These are phyloP conservation scores for Trichoderma sp. DNA, from an alignment of 2,329 filamentous ascomycete species.

Conservation along the genomic window DNA sequence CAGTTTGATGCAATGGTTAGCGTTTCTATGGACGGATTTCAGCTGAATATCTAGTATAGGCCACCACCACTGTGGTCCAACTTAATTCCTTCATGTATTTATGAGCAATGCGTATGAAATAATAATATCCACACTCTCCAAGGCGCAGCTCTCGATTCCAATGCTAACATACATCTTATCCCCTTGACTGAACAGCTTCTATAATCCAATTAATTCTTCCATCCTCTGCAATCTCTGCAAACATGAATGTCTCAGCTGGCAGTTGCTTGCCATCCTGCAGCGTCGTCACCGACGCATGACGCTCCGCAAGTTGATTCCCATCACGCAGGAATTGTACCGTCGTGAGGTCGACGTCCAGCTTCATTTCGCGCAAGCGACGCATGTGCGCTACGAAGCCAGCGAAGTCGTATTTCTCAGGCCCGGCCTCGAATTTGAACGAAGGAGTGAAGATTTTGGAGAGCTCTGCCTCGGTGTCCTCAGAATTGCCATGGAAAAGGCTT, in stretches of 20 bases:
- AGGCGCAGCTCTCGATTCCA: not conserved
- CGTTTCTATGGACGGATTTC: slow-evolving; percentile 11
- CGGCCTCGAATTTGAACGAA: not conserved
- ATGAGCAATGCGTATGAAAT: not conserved
- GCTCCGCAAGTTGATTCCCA: slow-evolving; percentile 16
- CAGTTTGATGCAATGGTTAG: slow-evolving; percentile 15
- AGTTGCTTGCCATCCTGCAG: slow-evolving; percentile 6
- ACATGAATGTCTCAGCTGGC: slow-evolving; percentile 18
- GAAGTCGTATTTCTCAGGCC: slow-evolving; percentile 8
- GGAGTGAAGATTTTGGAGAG: slow-evolving; percentile 13
- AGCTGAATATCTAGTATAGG: not conserved
- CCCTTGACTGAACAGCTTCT: slow-evolving; percentile 3
- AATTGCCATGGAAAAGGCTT: slow-evolving; percentile 17
- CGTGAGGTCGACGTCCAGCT: slow-evolving; percentile 11
- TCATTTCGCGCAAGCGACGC: slow-evolving; percentile 16
- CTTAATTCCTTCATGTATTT: not conserved
- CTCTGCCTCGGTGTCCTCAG: slow-evolving; percentile 17
- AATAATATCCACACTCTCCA: not conserved
- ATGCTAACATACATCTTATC: not conserved
- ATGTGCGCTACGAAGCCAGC: slow-evolving; percentile 18
- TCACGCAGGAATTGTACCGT: slow-evolving; percentile 19
- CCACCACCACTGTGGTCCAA: too few relatives aligned
- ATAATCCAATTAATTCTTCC: slow-evolving; percentile 16
- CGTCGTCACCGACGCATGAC: slow-evolving; percentile 8
- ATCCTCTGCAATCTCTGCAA: slow-evolving; percentile 19